A percentile compares a stretch with the other conserved stretches of the same genome.
Conservation (phyloP, 345 rosid genomes). For the Psidium friedrichsthalianum region DNA sequence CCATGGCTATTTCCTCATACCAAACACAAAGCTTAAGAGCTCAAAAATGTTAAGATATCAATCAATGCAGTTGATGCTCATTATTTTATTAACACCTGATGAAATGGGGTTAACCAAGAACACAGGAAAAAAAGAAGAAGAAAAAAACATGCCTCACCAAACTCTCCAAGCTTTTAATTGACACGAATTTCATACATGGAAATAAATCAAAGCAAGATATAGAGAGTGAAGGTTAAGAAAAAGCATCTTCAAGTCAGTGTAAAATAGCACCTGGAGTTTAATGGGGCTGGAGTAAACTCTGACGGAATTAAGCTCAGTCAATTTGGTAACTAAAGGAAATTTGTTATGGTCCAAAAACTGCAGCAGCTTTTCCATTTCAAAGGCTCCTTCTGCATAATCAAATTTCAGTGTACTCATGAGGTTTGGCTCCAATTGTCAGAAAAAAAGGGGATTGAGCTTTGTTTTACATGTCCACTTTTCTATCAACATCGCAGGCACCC, state of each 20-base stretch:
- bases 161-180: neutral
- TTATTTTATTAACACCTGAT: neutral
- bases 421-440: neutral
- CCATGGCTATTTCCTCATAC: neutral
- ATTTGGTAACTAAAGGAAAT: constrained; percentile 68
- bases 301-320: constrained; percentile 60
- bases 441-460: neutral
- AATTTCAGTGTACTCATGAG: neutral
- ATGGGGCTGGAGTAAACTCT: constrained; percentile 67
- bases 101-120: neutral
- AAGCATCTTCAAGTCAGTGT: neutral
- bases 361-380: constrained; percentile 38
- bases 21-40: neutral
- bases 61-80: neutral
- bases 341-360: constrained; percentile 61
- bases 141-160: neutral
- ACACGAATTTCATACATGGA: neutral
- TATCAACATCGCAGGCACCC: neutral
- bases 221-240: neutral
- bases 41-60: neutral
- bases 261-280: constrained; percentile 58
- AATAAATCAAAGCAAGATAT: neutral
- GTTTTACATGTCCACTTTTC: neutral
- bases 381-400: constrained; percentile 50
- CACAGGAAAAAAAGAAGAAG: neutral